These are phyloP conservation scores for Bombardia bombarda DNA, from an alignment of 495 filamentous ascomycete genomes.

Conservation along the genomic window DNA sequence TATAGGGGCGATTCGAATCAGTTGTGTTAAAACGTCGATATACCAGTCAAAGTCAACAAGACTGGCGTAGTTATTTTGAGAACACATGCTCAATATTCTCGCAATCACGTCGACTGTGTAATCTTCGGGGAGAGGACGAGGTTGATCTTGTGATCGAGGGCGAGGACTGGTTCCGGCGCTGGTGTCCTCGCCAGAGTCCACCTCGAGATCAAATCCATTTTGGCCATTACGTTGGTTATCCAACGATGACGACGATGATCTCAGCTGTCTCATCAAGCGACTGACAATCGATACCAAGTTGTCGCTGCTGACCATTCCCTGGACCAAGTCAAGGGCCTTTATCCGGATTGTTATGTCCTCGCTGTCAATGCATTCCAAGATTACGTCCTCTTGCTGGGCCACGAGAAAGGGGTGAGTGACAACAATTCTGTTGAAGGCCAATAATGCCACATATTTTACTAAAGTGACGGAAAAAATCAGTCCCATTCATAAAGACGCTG, in stretches of 20 bases:
- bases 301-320: constrained; percentile 82
- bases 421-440: constrained; percentile 94
- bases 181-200: constrained; percentile 55
- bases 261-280: constrained; percentile 77
- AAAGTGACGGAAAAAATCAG: background rate
- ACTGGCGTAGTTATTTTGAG: constrained; percentile 78
- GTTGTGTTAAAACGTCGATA: constrained; percentile 71
- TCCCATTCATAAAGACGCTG: background rate
- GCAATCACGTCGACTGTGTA: constrained; percentile 73
- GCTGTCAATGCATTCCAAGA: constrained; percentile 92
- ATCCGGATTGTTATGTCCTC: constrained; percentile 92
- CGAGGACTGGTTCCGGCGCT: constrained; percentile 31
- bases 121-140: constrained; percentile 60
- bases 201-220: constrained; percentile 31
- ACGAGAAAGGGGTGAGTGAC: constrained; percentile 78
- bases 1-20: constrained; percentile 62
- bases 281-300: constrained; percentile 78
- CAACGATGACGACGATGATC: constrained; percentile 35
- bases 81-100: constrained; percentile 82
- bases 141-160: constrained; percentile 22
- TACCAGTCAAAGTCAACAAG: constrained; percentile 96
- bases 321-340: constrained; percentile 81
- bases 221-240: constrained; percentile 21
- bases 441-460: constrained; percentile 96
- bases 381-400: constrained; percentile 85